These are phyloP conservation scores for Aegilops bicornis DNA, from an alignment of 176 grass and related monocot species.

Conservation along the genomic window DNA sequence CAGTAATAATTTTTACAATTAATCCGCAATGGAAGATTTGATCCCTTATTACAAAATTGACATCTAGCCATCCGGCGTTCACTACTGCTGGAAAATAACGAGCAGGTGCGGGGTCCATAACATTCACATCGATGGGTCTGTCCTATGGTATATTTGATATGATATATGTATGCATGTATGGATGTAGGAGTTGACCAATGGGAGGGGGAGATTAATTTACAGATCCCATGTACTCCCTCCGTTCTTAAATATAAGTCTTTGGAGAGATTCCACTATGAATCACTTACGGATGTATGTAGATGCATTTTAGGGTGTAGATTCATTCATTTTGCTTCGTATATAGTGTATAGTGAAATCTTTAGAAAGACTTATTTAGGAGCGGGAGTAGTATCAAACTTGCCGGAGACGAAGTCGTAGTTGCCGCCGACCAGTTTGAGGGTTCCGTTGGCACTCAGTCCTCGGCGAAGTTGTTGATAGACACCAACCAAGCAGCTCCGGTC, in stretches of 20 bases:
- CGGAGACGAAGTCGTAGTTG: slow-evolving; percentile 77
- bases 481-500: slow-evolving; percentile 12
- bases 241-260: too few relatives aligned
- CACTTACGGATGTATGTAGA: too few relatives aligned
- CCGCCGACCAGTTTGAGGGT: slow-evolving; percentile 67
- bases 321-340: too few relatives aligned
- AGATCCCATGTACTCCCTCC: slow-evolving; percentile 16
- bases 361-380: too few relatives aligned
- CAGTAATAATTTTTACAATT: neutral
- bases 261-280: too few relatives aligned
- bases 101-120: neutral
- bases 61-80: slow-evolving; percentile 4
- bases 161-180: neutral
- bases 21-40: slow-evolving; percentile 10
- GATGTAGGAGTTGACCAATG: neutral
- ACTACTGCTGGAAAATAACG: neutral
- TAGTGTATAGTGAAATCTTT: too few relatives aligned
- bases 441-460: slow-evolving; percentile 83
- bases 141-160: neutral
- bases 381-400: slow-evolving; percentile 49
- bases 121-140: neutral
- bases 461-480: slow-evolving; percentile 53
- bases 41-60: slow-evolving; percentile 23
- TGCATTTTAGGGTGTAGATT: too few relatives aligned
- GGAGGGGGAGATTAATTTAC: neutral